phyloP scores from a whole-genome alignment of 2,329 filamentous ascomycete genomes.

The Aureobasidium uvarum region DNA sequence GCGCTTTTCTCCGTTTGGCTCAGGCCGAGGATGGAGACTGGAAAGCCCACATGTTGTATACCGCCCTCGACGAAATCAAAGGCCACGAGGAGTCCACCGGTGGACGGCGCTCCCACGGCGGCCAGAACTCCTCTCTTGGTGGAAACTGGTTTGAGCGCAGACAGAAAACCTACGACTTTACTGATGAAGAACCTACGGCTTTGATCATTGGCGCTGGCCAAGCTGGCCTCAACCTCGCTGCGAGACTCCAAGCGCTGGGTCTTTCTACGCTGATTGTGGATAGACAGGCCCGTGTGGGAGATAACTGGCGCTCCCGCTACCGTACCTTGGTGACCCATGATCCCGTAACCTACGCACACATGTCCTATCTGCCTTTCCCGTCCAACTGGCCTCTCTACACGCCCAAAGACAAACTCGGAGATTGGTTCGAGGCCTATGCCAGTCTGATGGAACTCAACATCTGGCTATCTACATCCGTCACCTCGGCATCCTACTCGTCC shows the following conservation, averaged over 20 bases:
- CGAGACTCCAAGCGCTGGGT: slow-evolving; percentile 43
- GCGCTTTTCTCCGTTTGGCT: slow-evolving; percentile 55
- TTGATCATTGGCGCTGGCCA: slow-evolving; percentile 53
- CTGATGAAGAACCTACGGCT: slow-evolving; percentile 54
- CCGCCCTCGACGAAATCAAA: slow-evolving; percentile 55
- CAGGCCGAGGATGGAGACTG: slow-evolving; percentile 44
- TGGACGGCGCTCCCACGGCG: slow-evolving; percentile 54
- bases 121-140: slow-evolving; percentile 61
- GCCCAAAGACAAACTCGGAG: slow-evolving; percentile 68
- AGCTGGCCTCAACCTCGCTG: slow-evolving; percentile 37
- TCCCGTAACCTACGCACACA: slow-evolving; percentile 59
- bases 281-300: slow-evolving; percentile 39
- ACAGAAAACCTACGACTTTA: slow-evolving; percentile 35
- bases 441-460: slow-evolving; percentile 65
- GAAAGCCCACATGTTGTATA: slow-evolving; percentile 66
- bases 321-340: slow-evolving; percentile 63
- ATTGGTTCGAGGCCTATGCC: slow-evolving; percentile 67
- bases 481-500: slow-evolving; percentile 53
- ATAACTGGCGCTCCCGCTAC: slow-evolving; percentile 45
- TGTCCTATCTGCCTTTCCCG: slow-evolving; percentile 66
- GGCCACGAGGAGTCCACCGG: slow-evolving; percentile 54
- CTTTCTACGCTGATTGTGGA: slow-evolving; percentile 43
- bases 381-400: slow-evolving; percentile 67
- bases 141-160: slow-evolving; percentile 52
- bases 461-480: slow-evolving; percentile 58